Evolutionary conservation across 2,329 filamentous ascomycete species (phyloP).

Genomic region (Diaporthe humulicola): DNA sequence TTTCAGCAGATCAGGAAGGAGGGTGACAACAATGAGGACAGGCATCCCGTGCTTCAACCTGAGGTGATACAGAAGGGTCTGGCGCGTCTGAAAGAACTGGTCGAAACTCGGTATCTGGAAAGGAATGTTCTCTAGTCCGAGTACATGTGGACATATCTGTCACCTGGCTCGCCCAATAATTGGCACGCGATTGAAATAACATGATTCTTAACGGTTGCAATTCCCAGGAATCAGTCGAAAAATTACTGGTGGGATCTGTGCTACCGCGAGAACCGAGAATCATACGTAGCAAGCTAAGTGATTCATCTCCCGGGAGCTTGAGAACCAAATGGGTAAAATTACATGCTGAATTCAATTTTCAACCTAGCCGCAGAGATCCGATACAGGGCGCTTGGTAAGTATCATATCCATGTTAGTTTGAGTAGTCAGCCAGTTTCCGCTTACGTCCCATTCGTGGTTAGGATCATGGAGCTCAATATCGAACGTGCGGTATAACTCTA

Average conservation of each 20-base stretch:
- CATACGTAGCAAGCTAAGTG: too few species aligned
- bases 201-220: too few species aligned
- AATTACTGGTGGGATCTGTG: too few species aligned
- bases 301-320: too few species aligned
- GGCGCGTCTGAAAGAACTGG: neutral
- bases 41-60: neutral
- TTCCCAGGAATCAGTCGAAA: too few species aligned
- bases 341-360: too few species aligned
- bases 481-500: neutral
- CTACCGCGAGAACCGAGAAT: too few species aligned
- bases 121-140: too few species aligned
- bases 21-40: neutral
- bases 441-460: neutral
- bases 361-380: neutral
- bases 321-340: too few species aligned
- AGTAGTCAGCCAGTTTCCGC: neutral
- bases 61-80: neutral
- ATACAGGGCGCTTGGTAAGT: neutral
- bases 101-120: neutral
- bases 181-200: too few species aligned
- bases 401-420: neutral
- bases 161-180: too few species aligned
- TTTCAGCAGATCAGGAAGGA: neutral
- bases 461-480: neutral
- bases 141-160: too few species aligned